These are phyloP conservation scores for Gonium pectorale DNA, from an alignment of 139 green algal species.

Conservation along the genomic window DNA sequence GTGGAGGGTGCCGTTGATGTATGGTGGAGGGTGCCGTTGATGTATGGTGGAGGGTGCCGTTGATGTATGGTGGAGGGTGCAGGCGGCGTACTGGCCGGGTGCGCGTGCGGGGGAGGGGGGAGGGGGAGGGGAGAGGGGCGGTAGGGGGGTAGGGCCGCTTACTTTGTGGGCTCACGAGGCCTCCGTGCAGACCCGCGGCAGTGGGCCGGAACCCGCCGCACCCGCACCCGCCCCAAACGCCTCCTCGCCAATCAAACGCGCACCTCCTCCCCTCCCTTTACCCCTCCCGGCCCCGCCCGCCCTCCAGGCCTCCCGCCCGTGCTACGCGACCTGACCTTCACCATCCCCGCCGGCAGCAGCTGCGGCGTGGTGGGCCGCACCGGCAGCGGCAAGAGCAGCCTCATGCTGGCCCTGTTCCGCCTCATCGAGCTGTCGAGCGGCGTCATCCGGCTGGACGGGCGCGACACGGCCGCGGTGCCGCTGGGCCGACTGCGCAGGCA, in stretches of 20 bases:
- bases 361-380: slow-evolving; percentile 85
- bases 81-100: slow-evolving; percentile 27
- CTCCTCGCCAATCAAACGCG: background rate
- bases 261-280: background rate
- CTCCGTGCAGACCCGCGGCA: background rate
- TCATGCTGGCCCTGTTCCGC: slow-evolving; percentile 88
- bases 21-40: no score
- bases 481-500: slow-evolving; percentile 81
- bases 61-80: no score
- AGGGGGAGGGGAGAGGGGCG: no score
- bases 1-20: no score
- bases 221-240: background rate
- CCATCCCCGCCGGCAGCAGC: slow-evolving; percentile 54
- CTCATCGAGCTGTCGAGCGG: slow-evolving; percentile 83
- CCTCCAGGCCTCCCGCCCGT: slow-evolving; percentile 73
- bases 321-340: slow-evolving; percentile 78
- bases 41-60: no score
- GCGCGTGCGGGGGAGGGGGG: background rate
- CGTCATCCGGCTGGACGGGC: slow-evolving; percentile 77
- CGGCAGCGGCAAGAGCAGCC: slow-evolving; percentile 81
- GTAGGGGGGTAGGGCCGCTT: no score
- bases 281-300: background rate
- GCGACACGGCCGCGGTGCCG: slow-evolving; percentile 75
- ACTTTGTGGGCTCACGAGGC: background rate
- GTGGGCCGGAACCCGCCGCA: background rate